Percentiles rank a stretch among this genome's conserved stretches.
Evolutionary conservation across 208 protist species (phyloP).

Genomic region (Crithidia acanthocephali): DNA sequence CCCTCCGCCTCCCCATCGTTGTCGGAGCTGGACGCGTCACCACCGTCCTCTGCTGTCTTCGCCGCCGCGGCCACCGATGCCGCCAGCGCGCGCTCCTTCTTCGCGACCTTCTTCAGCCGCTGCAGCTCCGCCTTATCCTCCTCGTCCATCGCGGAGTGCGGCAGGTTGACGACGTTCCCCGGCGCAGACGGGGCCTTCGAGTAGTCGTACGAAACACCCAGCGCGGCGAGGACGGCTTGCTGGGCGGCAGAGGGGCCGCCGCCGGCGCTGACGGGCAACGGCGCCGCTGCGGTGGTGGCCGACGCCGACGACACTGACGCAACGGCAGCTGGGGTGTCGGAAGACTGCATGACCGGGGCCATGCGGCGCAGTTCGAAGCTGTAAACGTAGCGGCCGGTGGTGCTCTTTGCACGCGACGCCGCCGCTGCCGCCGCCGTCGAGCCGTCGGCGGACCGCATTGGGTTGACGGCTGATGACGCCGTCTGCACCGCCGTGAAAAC

Average conservation of each 20-base stretch:
- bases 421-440: not conserved
- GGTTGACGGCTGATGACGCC: not conserved
- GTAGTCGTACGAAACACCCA: slow-evolving; percentile 66
- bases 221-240: slow-evolving; percentile 39
- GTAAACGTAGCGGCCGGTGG: slow-evolving; percentile 49
- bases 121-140: slow-evolving; percentile 44
- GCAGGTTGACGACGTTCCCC: slow-evolving; percentile 27
- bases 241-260: not conserved
- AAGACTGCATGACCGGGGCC: slow-evolving; percentile 57
- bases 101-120: slow-evolving; percentile 37
- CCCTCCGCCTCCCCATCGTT: not conserved
- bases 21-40: not conserved
- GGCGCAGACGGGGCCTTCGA: slow-evolving; percentile 22
- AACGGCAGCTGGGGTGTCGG: not conserved
- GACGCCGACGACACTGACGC: not conserved
- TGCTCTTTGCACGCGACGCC: not conserved
- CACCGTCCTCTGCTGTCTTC: not conserved
- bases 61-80: not conserved
- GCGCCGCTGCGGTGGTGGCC: not conserved
- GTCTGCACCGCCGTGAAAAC: slow-evolving; percentile 9
- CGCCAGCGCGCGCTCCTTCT: slow-evolving; percentile 50
- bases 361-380: slow-evolving; percentile 92
- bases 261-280: not conserved
- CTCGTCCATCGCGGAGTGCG: slow-evolving; percentile 38
- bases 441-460: not conserved